Evolutionary conservation across 768 basidiomycete genomes (phyloP), one percentile per base, ranked within the genome.

Genomic region (Rickenella mellea): DNA sequence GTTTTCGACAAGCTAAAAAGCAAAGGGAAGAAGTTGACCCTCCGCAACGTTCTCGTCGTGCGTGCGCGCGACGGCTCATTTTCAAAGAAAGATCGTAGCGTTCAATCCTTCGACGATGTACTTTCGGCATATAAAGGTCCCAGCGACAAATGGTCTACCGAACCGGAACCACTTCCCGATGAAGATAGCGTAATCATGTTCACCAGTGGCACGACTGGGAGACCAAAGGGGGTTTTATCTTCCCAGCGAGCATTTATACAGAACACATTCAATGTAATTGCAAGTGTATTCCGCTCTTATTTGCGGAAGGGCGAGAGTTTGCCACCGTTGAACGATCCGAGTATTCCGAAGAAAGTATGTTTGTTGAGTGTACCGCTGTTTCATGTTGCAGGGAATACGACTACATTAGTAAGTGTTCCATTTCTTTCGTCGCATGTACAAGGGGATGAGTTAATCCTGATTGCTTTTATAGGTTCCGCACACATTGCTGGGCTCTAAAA

Each of bases 151-250:
- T 44, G 51, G 26, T 36, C 55, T 27, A 56, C 55, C 26, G 59
- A 65, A 30, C 56, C 59, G 11, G 45, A 51, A 12, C 64, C 74
- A 15, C 40, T 51, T 5, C 73, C 74, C 17, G 77, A 83, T 55
- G 81, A 82, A 51, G 67, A 76, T 51, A 72, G 72, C 6, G 61
- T 66, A 12, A 73, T 82, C 40, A 74, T 77, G 47, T 80, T 81
- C 58, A 82, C 80, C 6, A 77, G 74, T 39, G 78, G 80, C 62
- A 67, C 64, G 58, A 78, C 77, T 6, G 72, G 74, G 7, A 48
- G 76, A 27, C 76, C 77, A 19, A 79, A 84, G 57, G 80, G 77
- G n/a, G 80, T 82, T 17, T 55, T 80, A 15, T 76, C 75, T 46
- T 78, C 78, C 0, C 78, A 82, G 44, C 70, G 80, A 12, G 72